Conservation (phyloP, 202 grass and related monocot species). For the Dendrocalamus latiflorus region DNA sequence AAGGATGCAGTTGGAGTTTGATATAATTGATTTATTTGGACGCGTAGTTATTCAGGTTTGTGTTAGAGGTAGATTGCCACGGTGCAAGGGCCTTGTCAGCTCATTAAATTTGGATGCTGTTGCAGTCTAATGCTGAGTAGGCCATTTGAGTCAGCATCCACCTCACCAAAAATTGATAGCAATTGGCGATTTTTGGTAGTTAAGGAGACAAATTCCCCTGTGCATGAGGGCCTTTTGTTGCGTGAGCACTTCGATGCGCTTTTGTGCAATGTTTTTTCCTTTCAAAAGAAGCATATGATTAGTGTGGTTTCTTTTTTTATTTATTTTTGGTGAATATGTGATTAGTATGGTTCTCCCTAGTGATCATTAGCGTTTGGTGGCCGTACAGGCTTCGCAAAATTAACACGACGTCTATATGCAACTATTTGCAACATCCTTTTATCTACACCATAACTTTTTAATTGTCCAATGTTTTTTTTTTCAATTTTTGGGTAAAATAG, state of each 20-base stretch:
- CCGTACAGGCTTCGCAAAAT: not conserved
- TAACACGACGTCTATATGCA: not conserved
- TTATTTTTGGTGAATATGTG: too few species aligned
- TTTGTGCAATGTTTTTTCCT: not conserved
- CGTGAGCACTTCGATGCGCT: not conserved
- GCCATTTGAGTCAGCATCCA: not conserved
- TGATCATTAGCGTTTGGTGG: not conserved
- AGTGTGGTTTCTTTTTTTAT: too few species aligned
- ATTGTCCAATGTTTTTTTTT: not conserved
- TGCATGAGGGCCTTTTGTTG: not conserved
- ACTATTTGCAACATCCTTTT: too few species aligned
- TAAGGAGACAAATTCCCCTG: not conserved
- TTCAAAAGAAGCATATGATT: not conserved
- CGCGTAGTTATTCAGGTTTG: not conserved
- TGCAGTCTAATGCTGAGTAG: not conserved
- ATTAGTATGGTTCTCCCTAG: not conserved
- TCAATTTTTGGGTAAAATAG: not conserved
- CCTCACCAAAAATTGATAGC: not conserved
- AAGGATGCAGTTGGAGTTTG: not conserved
- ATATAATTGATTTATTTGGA: not conserved
- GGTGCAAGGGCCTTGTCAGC: not conserved
- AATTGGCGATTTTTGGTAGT: not conserved
- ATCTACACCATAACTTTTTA: not conserved
- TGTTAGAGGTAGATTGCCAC: not conserved
- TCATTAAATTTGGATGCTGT: not conserved